A percentile compares a stretch with the other conserved stretches of the same genome.
Evolutionary conservation across 345 rosid genomes (phyloP).

Genomic region (Citrus mangshanensis): DNA sequence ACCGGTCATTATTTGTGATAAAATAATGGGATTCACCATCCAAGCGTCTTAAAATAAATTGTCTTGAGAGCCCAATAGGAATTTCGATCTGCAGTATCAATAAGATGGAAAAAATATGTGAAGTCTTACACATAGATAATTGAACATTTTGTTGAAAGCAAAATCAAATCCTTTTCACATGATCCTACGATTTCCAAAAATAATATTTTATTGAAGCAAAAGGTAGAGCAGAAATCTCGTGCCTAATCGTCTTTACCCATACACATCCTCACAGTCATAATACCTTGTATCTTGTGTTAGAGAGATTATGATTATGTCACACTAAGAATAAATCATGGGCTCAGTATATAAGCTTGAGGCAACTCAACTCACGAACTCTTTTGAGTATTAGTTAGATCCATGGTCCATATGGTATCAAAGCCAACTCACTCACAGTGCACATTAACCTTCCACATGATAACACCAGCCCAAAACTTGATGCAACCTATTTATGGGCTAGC

Average conservation of each 20-base stretch:
- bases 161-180: not conserved
- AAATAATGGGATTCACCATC: constrained; percentile 73
- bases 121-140: not conserved
- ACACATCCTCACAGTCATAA: not conserved
- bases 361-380: too few relatives aligned
- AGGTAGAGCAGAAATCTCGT: not conserved
- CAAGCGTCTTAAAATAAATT: constrained; percentile 66
- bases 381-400: too few relatives aligned
- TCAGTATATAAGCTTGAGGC: too few relatives aligned
- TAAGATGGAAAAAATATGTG: not conserved
- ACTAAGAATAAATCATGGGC: not conserved
- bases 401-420: too few relatives aligned
- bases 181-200: not conserved
- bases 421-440: too few relatives aligned
- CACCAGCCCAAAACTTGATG: too few relatives aligned
- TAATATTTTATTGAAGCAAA: not conserved
- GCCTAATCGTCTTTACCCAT: not conserved
- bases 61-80: constrained; percentile 66
- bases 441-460: too few relatives aligned
- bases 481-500: too few relatives aligned
- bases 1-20: constrained; percentile 60
- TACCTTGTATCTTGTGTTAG: not conserved
- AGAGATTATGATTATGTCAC: too few relatives aligned
- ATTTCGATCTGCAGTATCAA: constrained; percentile 66
- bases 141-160: not conserved